Evolutionary conservation across 75 land plant genomes (phyloP).

Genomic region (Pinus tabuliformis): DNA sequence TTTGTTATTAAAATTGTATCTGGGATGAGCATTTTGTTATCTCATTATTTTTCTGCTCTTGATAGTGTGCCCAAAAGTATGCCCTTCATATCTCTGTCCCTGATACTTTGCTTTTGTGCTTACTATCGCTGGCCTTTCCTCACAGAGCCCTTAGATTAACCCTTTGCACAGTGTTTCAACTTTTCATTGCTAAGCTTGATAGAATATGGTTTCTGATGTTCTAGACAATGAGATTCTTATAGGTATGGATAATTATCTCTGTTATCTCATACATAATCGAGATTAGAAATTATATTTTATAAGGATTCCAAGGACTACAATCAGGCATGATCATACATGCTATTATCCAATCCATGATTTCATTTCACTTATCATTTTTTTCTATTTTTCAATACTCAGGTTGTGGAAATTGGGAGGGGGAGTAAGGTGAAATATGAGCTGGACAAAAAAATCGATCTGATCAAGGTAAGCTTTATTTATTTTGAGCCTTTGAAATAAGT

Average conservation of each 20-base stretch:
- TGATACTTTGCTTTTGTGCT: not conserved
- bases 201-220: too few species aligned
- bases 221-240: too few species aligned
- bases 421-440: conserved; percentile 85
- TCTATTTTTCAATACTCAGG: conserved; percentile 21
- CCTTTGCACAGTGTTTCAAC: too few species aligned
- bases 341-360: too few species aligned
- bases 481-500: too few species aligned
- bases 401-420: conserved; percentile 67
- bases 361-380: too few species aligned
- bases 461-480: conserved; percentile 40
- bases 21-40: not conserved
- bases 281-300: not conserved
- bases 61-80: not conserved
- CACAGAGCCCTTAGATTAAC: not conserved
- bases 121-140: not conserved
- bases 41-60: too few species aligned
- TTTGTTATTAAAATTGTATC: not conserved
- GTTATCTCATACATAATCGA: not conserved
- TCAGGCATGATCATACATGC: too few species aligned
- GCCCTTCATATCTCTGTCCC: not conserved
- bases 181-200: not conserved
- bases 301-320: not conserved
- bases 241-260: too few species aligned
- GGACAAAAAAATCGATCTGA: conserved; percentile 74